phyloP scores from a whole-genome alignment of 2,329 filamentous ascomycete genomes.

The Hortaea werneckii region DNA sequence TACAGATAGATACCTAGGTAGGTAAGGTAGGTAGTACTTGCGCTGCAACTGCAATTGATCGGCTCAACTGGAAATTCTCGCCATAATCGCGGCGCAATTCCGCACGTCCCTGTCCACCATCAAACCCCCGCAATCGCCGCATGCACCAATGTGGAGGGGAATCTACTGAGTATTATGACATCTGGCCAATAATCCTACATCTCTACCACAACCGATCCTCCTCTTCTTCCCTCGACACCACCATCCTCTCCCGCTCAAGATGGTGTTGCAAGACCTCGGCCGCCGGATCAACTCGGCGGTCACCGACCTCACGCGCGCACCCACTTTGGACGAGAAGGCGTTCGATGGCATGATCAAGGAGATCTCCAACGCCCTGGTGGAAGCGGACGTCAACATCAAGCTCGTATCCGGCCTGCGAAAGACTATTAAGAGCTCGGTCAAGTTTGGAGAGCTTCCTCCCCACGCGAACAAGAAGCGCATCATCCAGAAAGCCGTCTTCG shows the following conservation, averaged over 20 bases:
- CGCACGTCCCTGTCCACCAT: no score
- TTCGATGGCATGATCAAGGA: constrained; percentile 99
- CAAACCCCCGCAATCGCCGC: no score
- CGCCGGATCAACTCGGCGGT: constrained; percentile 97
- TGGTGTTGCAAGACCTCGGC: constrained; percentile 98
- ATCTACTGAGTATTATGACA: no score
- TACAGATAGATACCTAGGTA: no score
- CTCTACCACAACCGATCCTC: background rate
- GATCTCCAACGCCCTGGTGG: constrained; percentile 88
- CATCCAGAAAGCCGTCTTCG: constrained; percentile 95
- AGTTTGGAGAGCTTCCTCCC: constrained; percentile 85
- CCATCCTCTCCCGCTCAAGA: constrained; percentile 29
- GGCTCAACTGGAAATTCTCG: no score
- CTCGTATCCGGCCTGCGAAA: constrained; percentile 86
- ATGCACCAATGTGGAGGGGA: no score
- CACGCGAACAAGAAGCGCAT: constrained; percentile 96
- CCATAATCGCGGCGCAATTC: no score
- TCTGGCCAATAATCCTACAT: background rate
- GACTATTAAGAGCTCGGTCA: constrained; percentile 81
- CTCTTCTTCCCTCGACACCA: background rate
- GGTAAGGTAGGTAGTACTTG: no score
- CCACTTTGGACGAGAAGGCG: constrained; percentile 94
- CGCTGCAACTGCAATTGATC: no score
- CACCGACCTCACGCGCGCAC: constrained; percentile 81
- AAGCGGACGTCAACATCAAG: constrained; percentile 94